Conservation (phyloP, 345 rosid species). For the Mercurialis annua region DNA sequence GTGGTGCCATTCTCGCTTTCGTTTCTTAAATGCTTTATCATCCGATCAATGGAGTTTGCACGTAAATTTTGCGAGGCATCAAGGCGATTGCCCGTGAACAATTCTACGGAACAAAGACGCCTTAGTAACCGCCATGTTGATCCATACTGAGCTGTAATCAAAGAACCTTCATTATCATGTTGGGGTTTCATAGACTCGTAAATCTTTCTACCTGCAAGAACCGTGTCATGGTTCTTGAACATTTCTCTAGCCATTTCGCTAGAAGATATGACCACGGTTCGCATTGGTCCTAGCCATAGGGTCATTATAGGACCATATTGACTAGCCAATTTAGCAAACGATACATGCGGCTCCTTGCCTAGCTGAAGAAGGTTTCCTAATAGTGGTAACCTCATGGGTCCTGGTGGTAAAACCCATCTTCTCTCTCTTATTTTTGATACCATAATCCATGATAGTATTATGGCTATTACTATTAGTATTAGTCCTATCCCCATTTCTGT, state of each 20-base stretch:
- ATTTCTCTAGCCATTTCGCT: constrained; percentile 59
- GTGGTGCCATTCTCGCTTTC: constrained; percentile 41
- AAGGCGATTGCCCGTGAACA: constrained; percentile 58
- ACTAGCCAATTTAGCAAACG: constrained; percentile 46
- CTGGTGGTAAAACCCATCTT: too few relatives aligned
- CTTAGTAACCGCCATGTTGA: constrained; percentile 74
- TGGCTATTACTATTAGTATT: too few relatives aligned
- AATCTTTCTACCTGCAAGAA: constrained; percentile 69
- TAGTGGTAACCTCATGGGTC: too few relatives aligned
- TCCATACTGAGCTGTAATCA: constrained; percentile 77
- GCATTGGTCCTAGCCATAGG: constrained; percentile 69
- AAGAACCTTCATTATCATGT: constrained; percentile 50
- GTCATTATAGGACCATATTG: constrained; percentile 71
- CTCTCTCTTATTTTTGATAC: too few relatives aligned
- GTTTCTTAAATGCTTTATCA: constrained; percentile 47
- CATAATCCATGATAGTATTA: too few relatives aligned
- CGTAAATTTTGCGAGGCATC: constrained; percentile 52
- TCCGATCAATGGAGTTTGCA: constrained; percentile 41
- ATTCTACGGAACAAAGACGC: constrained; percentile 49
- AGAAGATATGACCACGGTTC: constrained; percentile 71
- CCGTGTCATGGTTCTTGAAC: constrained; percentile 68
- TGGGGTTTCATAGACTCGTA: constrained; percentile 74
- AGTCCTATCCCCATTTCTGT: too few relatives aligned
- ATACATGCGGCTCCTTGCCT: constrained; percentile 61
- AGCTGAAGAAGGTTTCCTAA: too few relatives aligned